Conservation (phyloP, 177 flowering plant genomes). For the Vitis hybrid region DNA sequence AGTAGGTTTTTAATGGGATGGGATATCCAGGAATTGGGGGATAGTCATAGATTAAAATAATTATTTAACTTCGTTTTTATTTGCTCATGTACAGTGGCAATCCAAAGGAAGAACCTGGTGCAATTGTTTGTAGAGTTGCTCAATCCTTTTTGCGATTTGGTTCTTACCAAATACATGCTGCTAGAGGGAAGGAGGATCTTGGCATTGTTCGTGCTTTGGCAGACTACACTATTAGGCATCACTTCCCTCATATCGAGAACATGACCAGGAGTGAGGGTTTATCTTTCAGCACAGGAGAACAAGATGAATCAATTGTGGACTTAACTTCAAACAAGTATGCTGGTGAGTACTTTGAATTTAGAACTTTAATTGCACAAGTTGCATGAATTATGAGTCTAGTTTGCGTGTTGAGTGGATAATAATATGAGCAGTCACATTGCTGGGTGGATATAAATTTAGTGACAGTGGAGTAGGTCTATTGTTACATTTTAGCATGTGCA, state of each 20-base stretch:
- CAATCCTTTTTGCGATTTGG: conserved; percentile 98
- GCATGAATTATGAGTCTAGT: neutral
- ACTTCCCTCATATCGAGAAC: conserved; percentile 86
- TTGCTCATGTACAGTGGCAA: conserved; percentile 69
- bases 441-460: too few relatives aligned
- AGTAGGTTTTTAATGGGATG: neutral
- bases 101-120: conserved; percentile 99
- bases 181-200: conserved; percentile 84
- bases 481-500: too few relatives aligned
- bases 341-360: conserved; percentile 47
- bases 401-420: neutral
- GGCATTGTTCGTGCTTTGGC: conserved; percentile 78
- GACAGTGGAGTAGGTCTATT: too few relatives aligned
- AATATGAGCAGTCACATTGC: too few relatives aligned
- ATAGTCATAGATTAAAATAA: too few relatives aligned
- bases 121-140: conserved; percentile 94
- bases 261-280: conserved; percentile 71
- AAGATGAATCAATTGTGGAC: conserved; percentile 76
- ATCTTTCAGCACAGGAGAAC: conserved; percentile 75
- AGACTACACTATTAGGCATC: conserved; percentile 82
- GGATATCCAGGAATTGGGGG: too few relatives aligned
- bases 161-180: conserved; percentile 93
- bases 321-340: conserved; percentile 96
- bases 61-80: neutral
- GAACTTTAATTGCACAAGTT: neutral